phyloP scores from a whole-genome alignment of 2,329 filamentous ascomycete genomes.

The Thermothelomyces thermophilus region DNA sequence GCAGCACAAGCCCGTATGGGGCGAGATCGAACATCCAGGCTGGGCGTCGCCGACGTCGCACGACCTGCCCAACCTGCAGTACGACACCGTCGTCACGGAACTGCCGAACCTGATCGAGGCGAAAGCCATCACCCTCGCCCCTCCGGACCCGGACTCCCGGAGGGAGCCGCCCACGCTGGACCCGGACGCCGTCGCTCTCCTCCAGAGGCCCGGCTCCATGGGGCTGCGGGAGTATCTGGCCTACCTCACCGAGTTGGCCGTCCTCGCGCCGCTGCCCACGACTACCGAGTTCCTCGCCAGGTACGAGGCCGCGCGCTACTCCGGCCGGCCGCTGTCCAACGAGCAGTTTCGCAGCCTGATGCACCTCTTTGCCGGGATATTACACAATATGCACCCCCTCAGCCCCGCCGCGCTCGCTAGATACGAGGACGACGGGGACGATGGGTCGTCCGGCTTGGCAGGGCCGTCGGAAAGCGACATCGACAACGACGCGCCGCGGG shows the following conservation, averaged over 20 bases:
- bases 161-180: constrained; percentile 48
- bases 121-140: constrained; percentile 81
- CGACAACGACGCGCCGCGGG: constrained; percentile 41
- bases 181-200: constrained; percentile 58
- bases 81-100: constrained; percentile 72
- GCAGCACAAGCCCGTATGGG: constrained; percentile 59
- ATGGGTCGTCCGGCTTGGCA: constrained; percentile 14
- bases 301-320: constrained; percentile 85
- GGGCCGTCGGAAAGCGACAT: constrained; percentile 35
- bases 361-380: constrained; percentile 73
- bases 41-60: constrained; percentile 76
- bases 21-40: constrained; percentile 74
- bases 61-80: constrained; percentile 76
- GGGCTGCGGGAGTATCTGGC: constrained; percentile 72
- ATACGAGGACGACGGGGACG: constrained; percentile 27
- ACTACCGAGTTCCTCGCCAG: constrained; percentile 60
- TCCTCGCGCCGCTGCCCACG: constrained; percentile 42
- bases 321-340: constrained; percentile 60
- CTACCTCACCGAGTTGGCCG: constrained; percentile 60
- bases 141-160: constrained; percentile 40
- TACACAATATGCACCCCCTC: constrained; percentile 66
- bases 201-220: constrained; percentile 66
- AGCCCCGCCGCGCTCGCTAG: constrained; percentile 44
- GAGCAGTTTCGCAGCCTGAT: constrained; percentile 70
- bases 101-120: constrained; percentile 87